Conservation (phyloP, 1,284 basidiomycete species). For the Austroboletus olivaceoglutinosus region DNA sequence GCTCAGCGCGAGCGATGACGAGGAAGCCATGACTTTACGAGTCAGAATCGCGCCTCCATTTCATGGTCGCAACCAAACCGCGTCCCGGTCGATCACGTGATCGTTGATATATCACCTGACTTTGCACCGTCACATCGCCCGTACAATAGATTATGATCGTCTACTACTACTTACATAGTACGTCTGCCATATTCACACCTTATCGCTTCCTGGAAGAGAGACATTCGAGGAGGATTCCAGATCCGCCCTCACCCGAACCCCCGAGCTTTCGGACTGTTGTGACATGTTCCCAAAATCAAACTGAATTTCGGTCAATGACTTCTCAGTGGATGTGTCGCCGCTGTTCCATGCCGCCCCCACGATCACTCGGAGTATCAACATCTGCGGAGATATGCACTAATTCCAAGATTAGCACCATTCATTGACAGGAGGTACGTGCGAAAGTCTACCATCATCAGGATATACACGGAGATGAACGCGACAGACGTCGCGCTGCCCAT, state of each 20-base stretch:
- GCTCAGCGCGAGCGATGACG: slow-evolving; percentile 45
- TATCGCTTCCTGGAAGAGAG: neutral
- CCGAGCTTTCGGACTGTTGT: neutral
- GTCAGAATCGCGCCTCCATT: slow-evolving; percentile 10
- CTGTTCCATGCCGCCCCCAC: slow-evolving; percentile 2
- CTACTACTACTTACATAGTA: neutral
- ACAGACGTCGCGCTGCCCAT: slow-evolving; percentile 11
- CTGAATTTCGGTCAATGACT: neutral
- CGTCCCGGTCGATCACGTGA: slow-evolving; percentile 24
- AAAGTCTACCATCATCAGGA: slow-evolving; percentile 21
- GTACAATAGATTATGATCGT: neutral
- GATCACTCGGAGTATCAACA: slow-evolving; percentile 27
- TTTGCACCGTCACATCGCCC: neutral
- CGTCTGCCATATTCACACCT: neutral
- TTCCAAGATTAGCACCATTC: neutral
- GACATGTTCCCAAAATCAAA: neutral
- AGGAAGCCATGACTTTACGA: slow-evolving; percentile 26
- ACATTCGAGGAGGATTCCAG: neutral
- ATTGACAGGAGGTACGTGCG: no score
- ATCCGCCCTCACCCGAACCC: neutral
- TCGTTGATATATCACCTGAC: slow-evolving; percentile 24
- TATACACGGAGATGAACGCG: slow-evolving; percentile 17
- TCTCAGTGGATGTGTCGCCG: neutral
- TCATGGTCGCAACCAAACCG: slow-evolving; percentile 22
- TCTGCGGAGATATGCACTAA: slow-evolving; percentile 33